Evolutionary conservation across 371 early-diverging fungal genomes (phyloP), one percentile per base, ranked within the genome.

Genomic region (Mucor velutinosus): DNA sequence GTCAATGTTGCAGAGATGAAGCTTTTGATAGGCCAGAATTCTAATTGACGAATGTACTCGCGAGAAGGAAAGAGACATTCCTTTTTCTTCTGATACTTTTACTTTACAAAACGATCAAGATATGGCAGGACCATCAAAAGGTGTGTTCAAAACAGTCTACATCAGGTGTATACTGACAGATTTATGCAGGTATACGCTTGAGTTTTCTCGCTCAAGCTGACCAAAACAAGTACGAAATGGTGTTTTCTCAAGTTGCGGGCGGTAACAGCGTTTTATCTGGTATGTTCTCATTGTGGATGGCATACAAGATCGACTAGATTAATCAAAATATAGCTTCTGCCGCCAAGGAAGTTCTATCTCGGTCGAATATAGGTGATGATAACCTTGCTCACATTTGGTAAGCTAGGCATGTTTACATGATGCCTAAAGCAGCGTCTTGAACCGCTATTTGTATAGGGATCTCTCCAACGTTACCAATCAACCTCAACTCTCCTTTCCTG

Each of bases 401-500:
- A 0, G 10, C 14, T 25, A 10, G 25, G 12, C 25, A 37, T 11
- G 10, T 12, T 4, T 8, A 7, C n/a, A 21, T 19, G 19, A 21
- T 1, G 23, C 11, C 10, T 1, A 11, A 51, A 23, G 25, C 51
- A 51, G 10, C 0, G 23, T 51, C 21, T 51, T 2, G 8, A 25
- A 11, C 6, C 4, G 32, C 5, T 56, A 25, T 17, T 29, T 49
- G 29, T 21, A 41, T 61, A 84, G 84, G 84, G 80, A 81, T 60
- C 66, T 84, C 25, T 80, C 84, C 32, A 81, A 80, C 55, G 79
- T 81, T 11, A 84, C 84, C 5, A 70, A 74, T 39, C 71, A 76
- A 60, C 79, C 84, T 14, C 82, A 76, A 61, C 75, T 86, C 19
- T 82, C 81, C 32, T 84, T 86, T 62, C 85, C 87, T 0, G 87